These are phyloP conservation scores for Bretschneidera sinensis DNA, from an alignment of 345 rosid genomes.

Conservation along the genomic window DNA sequence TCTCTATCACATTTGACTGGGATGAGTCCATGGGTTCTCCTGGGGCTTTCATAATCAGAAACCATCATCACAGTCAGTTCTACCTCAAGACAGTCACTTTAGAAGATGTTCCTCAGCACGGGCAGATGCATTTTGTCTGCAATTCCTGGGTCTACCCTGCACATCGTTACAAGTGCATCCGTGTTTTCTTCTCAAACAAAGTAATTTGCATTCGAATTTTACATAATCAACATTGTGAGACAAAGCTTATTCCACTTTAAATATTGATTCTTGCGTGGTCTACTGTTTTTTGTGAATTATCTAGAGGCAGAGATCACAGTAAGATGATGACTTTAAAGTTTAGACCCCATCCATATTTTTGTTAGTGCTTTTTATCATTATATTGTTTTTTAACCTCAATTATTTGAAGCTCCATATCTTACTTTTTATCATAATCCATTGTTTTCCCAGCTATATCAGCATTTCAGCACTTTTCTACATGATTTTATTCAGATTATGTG, in stretches of 20 bases:
- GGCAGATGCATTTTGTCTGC: slow-evolving; percentile 63
- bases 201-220: no score
- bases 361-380: no score
- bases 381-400: no score
- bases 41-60: slow-evolving; percentile 63
- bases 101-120: slow-evolving; percentile 38
- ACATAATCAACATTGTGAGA: no score
- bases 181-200: slow-evolving; percentile 89
- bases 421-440: not conserved
- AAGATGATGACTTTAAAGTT: no score
- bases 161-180: slow-evolving; percentile 54
- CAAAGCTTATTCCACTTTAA: no score
- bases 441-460: slow-evolving; percentile 6
- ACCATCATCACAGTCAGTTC: slow-evolving; percentile 65
- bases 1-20: slow-evolving; percentile 60
- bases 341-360: no score
- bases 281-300: no score
- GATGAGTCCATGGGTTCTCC: slow-evolving; percentile 59
- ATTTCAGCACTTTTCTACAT: not conserved
- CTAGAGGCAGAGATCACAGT: no score
- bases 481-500: not conserved
- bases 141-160: slow-evolving; percentile 92
- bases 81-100: slow-evolving; percentile 58
- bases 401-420: no score
- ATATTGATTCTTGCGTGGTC: no score